Percentiles rank a stretch among this genome's conserved stretches.
phyloP scores from a whole-genome alignment of 176 grass and related monocot species.

The Musa beccarii region DNA sequence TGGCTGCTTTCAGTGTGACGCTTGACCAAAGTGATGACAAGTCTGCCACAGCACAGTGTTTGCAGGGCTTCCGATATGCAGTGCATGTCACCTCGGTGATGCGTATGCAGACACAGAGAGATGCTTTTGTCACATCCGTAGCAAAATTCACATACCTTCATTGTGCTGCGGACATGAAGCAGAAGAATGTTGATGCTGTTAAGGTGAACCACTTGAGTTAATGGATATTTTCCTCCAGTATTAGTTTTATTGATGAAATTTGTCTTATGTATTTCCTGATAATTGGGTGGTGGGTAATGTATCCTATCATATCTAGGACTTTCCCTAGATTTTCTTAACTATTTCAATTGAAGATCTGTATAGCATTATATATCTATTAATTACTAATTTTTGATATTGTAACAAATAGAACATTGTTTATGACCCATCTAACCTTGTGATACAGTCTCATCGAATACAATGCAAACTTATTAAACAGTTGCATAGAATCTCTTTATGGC shows the following conservation, averaged over 20 bases:
- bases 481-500: neutral
- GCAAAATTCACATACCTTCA: constrained; percentile 97
- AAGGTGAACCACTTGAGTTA: constrained; percentile 39
- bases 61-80: constrained; percentile 70
- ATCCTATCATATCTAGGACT: neutral
- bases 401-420: neutral
- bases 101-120: constrained; percentile 93
- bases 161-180: constrained; percentile 94
- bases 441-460: neutral
- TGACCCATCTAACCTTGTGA: neutral
- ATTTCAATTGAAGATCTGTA: neutral
- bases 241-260: neutral
- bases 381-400: neutral
- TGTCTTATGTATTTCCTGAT: neutral
- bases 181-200: constrained; percentile 91
- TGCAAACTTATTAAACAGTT: neutral
- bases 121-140: constrained; percentile 93
- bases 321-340: neutral
- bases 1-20: constrained; percentile 94
- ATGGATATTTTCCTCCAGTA: neutral
- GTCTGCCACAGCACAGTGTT: constrained; percentile 78
- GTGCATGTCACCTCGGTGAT: constrained; percentile 88
- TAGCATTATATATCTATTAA: neutral
- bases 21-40: constrained; percentile 84
- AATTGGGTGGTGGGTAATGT: neutral